These are phyloP conservation scores for Rhodotorula diobovata DNA, from an alignment of 768 basidiomycete species.

Conservation along the genomic window DNA sequence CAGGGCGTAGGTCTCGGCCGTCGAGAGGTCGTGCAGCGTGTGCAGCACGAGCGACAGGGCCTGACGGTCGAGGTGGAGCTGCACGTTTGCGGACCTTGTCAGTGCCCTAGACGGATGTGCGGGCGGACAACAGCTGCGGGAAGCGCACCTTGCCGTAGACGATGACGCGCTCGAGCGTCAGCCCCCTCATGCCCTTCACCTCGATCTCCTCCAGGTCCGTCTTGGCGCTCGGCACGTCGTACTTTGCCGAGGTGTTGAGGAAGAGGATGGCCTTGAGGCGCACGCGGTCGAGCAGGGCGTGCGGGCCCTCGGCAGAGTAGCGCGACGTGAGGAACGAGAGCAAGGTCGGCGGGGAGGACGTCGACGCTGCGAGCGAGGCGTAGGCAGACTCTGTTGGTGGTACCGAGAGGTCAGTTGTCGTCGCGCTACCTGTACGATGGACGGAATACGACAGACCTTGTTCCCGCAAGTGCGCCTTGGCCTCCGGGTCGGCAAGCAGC, in stretches of 20 bases:
- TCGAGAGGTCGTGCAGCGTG: conserved; percentile 26
- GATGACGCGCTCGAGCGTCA: conserved; percentile 27
- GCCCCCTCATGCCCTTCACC: conserved; percentile 13
- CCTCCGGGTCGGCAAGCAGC: conserved; percentile 9
- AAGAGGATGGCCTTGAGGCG: conserved; percentile 34
- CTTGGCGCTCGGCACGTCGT: conserved; percentile 28
- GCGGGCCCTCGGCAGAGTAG: not conserved
- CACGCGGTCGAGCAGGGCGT: conserved; percentile 20
- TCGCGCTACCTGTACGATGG: too few relatives aligned
- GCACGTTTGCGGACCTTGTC: not conserved
- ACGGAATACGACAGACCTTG: conserved; percentile 20
- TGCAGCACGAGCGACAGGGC: conserved; percentile 30
- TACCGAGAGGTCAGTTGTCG: too few relatives aligned
- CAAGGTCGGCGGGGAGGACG: conserved; percentile 12
- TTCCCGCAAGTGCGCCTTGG: conserved; percentile 15
- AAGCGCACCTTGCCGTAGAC: conserved; percentile 30
- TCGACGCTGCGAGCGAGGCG: not conserved
- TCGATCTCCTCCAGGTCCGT: conserved; percentile 29
- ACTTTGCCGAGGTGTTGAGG: conserved; percentile 15
- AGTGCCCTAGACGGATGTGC: not conserved
- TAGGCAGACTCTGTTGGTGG: conserved; percentile 20
- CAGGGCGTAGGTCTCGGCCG: conserved; percentile 27
- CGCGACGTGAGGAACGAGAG: conserved; percentile 19
- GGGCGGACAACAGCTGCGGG: too few relatives aligned
- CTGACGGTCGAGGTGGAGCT: conserved; percentile 36